Evolutionary conservation across 345 rosid genomes (phyloP), one percentile per base, ranked within the genome.

Genomic region (Geranium brycei): DNA sequence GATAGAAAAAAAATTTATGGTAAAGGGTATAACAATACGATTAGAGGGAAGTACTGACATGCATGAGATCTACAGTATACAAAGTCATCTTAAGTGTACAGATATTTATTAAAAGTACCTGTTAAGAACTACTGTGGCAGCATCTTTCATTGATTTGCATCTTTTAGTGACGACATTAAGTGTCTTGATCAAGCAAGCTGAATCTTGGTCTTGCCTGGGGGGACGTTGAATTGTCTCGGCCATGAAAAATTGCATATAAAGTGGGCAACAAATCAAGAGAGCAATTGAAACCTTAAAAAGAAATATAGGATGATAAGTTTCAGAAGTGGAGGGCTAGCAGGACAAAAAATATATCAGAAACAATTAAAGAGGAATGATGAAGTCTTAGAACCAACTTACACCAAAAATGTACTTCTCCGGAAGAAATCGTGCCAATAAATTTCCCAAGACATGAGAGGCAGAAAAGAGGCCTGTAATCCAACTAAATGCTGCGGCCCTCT

Each of bases 381-480:
- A 62, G 17, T 19, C 2, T 19, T 6, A 11, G 14, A 55, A 41
- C 17, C 31, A 19, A 67, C 80, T 62, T 69, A 82, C 84, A 67
- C 17, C 63, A 55, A 83, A 80, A 51, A 83, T 72, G 63, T 69
- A 83, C 56, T 78, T 73, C 73, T 76, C 81, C 1, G 84, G 87
- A 19, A 83, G 84, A 69, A 80, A 78, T 15, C 72, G 78, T 11
- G 87, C 83, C 47, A 78, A 58, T 47, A 80, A 0, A 64, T 83
- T 80, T 17, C 83, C 87, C 13, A 83, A 15, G 64, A 83, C 75
- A 64, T 80, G 84, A 12, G 87, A 80, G 63, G 80, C 78, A 56
- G 87, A 83, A 62, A 80, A 76, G 41, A 80, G 71, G 19, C 84
- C 87, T 0, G 87, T 80, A 55, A 80, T 80, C 87, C 81, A 83